Conservation (phyloP, 345 rosid species). For the Citrus sinensis region DNA sequence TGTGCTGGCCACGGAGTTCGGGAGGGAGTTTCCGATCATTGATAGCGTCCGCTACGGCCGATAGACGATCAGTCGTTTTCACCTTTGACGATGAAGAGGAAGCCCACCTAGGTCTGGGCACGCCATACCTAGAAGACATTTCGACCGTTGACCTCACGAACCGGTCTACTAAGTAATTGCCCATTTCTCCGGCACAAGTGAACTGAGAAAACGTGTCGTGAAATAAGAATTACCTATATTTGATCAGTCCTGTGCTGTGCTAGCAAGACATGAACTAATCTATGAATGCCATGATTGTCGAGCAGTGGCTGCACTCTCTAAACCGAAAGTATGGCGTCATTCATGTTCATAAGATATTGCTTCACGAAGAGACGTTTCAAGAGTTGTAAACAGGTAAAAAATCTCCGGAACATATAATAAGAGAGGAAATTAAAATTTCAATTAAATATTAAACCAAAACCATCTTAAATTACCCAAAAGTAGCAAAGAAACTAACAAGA, state of each 20-base stretch:
- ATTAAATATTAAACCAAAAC: too few relatives aligned
- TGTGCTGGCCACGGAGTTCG: conserved; percentile 83
- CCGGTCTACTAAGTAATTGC: background rate
- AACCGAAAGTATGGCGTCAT: too few relatives aligned
- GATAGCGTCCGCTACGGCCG: conserved; percentile 63
- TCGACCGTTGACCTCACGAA: conserved; percentile 17
- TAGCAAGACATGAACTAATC: background rate
- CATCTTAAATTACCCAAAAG: too few relatives aligned
- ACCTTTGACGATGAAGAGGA: conserved; percentile 43
- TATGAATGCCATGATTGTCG: background rate
- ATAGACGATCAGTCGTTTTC: conserved; percentile 58
- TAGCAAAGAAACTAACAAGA: background rate
- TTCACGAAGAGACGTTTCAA: background rate
- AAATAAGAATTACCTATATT: background rate
- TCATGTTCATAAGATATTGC: too few relatives aligned
- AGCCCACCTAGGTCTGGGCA: conserved; percentile 21
- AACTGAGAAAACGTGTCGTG: background rate
- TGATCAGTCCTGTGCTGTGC: background rate
- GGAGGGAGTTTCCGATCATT: conserved; percentile 88
- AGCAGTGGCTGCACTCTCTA: background rate
- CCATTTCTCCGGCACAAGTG: background rate
- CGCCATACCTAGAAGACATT: conserved; percentile 11
- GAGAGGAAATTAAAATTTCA: too few relatives aligned
- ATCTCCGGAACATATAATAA: too few relatives aligned
- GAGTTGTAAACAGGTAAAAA: background rate